These are phyloP conservation scores for Mycosphaerella sp. DNA, from an alignment of 2,329 filamentous ascomycete genomes.

Conservation along the genomic window DNA sequence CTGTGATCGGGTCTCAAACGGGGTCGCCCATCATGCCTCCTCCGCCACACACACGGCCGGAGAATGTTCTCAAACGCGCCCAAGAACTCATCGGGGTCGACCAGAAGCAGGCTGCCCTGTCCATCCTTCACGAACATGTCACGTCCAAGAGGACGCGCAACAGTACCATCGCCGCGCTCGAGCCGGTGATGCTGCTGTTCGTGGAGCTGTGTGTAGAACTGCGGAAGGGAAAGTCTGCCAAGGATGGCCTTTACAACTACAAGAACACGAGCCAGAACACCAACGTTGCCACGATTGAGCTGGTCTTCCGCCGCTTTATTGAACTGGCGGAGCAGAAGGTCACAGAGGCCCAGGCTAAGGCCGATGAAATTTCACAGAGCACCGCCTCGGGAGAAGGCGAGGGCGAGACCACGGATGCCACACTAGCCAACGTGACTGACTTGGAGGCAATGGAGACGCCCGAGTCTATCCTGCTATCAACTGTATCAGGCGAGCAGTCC, in stretches of 20 bases:
- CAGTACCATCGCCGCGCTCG: conserved; percentile 89
- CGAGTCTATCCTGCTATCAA: conserved; percentile 95
- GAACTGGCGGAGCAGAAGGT: conserved; percentile 95
- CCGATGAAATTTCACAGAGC: conserved; percentile 79
- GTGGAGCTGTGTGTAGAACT: conserved; percentile 96
- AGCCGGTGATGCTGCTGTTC: conserved; percentile 97
- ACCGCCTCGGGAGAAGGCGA: conserved; percentile 49
- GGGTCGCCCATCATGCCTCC: conserved; percentile 62
- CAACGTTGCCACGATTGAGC: conserved; percentile 95
- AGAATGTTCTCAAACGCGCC: conserved; percentile 98
- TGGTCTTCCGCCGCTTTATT: conserved; percentile 97
- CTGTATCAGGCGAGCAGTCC: conserved; percentile 95
- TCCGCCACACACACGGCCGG: conserved; percentile 92
- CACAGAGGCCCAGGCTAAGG: conserved; percentile 89
- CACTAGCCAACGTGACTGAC: conserved; percentile 77
- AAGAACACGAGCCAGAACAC: conserved; percentile 99
- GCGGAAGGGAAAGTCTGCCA: conserved; percentile 96
- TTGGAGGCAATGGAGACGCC: conserved; percentile 95
- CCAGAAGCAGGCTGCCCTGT: conserved; percentile 85
- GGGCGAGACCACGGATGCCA: conserved; percentile 56
- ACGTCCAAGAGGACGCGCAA: conserved; percentile 96
- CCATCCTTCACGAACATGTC: conserved; percentile 97
- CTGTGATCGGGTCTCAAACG: conserved; percentile 14
- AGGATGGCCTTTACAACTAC: conserved; percentile 98
- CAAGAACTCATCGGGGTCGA: conserved; percentile 98